Percentiles rank a stretch among this genome's conserved stretches.
Evolutionary conservation across 2,329 filamentous ascomycete genomes (phyloP).

Genomic region (Pseudocercospora fijiensis): DNA sequence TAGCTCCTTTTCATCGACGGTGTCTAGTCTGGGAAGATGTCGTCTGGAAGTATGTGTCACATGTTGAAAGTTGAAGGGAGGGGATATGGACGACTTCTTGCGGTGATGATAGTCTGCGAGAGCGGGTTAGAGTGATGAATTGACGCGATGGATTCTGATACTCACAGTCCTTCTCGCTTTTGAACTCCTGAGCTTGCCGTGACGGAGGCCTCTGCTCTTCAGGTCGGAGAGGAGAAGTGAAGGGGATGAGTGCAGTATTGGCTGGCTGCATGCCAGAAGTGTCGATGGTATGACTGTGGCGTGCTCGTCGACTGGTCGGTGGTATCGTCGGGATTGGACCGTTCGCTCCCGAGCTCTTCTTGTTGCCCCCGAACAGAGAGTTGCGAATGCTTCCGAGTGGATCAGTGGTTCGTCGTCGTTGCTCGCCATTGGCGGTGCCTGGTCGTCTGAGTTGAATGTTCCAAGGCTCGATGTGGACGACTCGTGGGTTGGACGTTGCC

Average conservation of each 20-base stretch:
- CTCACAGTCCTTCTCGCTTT: conserved; percentile 28
- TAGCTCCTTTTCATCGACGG: conserved; percentile 52
- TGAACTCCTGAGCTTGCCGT: conserved; percentile 17
- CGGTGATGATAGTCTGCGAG: conserved; percentile 32
- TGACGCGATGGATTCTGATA: neutral
- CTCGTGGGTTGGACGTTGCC: conserved; percentile 12
- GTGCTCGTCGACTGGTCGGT: conserved; percentile 17
- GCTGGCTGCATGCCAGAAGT: conserved; percentile 1
- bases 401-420: conserved; percentile 25
- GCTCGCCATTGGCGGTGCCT: conserved; percentile 19
- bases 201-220: conserved; percentile 10
- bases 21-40: conserved; percentile 55
- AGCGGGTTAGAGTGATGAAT: neutral
- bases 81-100: conserved; percentile 55
- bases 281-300: conserved; percentile 16
- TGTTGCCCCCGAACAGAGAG: conserved; percentile 29
- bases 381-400: conserved; percentile 30
- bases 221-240: conserved; percentile 14
- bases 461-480: conserved; percentile 3
- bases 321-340: conserved; percentile 5
- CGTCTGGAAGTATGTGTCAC: conserved; percentile 59
- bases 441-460: conserved; percentile 21
- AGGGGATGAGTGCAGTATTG: conserved; percentile 19
- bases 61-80: conserved; percentile 65
- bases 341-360: conserved; percentile 10